Evolutionary conservation across 352 stramenopile species (phyloP).

Genomic region (Pythium periplocum): DNA sequence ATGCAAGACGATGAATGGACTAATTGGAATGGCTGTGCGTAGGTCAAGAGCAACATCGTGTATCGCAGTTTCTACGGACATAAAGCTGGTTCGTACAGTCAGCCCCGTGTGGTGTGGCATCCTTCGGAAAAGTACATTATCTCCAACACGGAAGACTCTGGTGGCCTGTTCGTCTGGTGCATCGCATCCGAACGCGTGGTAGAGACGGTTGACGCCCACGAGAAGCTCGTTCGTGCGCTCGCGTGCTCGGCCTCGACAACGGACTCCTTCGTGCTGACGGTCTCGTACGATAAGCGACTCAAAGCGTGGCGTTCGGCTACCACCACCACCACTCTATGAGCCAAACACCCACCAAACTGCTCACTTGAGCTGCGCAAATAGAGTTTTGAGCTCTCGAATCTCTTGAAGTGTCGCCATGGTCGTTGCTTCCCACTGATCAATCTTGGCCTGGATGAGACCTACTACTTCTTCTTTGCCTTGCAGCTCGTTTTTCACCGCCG

Average conservation of each 20-base stretch:
- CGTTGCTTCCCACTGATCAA: conserved; percentile 54
- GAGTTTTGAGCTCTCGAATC: conserved; percentile 62
- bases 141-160: conserved; percentile 74
- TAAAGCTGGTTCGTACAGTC: conserved; percentile 78
- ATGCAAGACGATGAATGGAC: no score
- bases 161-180: conserved; percentile 62
- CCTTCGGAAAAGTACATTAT: conserved; percentile 81
- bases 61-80: conserved; percentile 80
- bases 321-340: neutral
- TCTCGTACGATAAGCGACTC: conserved; percentile 78
- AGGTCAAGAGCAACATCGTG: conserved; percentile 62
- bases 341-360: no score
- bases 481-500: conserved; percentile 28
- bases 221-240: conserved; percentile 59
- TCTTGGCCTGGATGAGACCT: conserved; percentile 45
- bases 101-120: conserved; percentile 68
- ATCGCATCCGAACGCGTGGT: conserved; percentile 73
- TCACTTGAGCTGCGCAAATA: conserved; percentile 43
- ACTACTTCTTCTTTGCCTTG: conserved; percentile 32
- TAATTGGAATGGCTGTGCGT: no score
- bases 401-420: conserved; percentile 65
- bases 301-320: conserved; percentile 43
- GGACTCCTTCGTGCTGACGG: conserved; percentile 37
- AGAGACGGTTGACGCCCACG: conserved; percentile 61
- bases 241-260: neutral